These are phyloP conservation scores for Rhinocladiella mackenziei DNA, from an alignment of 2,329 filamentous ascomycete species.

Conservation along the genomic window DNA sequence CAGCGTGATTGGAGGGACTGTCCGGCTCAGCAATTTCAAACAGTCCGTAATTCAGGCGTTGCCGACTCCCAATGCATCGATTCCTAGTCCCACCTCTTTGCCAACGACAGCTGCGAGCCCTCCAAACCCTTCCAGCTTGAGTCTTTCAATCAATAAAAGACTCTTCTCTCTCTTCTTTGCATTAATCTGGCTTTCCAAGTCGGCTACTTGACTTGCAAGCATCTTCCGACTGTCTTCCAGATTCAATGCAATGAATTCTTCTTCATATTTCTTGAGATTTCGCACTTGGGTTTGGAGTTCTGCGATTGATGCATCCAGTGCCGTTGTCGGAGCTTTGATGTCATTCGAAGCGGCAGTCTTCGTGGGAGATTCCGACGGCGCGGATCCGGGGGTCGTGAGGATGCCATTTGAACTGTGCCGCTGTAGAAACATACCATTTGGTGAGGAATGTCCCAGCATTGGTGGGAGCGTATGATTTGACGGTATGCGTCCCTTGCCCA, in stretches of 20 bases:
- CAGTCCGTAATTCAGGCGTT: background rate
- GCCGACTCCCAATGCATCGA: constrained; percentile 1
- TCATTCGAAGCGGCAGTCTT: constrained; percentile 7
- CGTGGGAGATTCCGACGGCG: constrained; percentile 9
- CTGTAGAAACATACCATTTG: constrained; percentile 18
- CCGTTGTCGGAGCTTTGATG: constrained; percentile 13
- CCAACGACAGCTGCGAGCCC: constrained; percentile 25
- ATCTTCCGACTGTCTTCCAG: constrained; percentile 28
- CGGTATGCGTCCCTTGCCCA: constrained; percentile 10
- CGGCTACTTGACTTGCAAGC: constrained; percentile 23
- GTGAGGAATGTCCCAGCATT: constrained; percentile 18
- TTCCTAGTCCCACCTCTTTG: constrained; percentile 26
- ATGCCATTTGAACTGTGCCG: constrained; percentile 12
- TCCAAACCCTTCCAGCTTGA: constrained; percentile 28
- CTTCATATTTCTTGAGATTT: constrained; percentile 27
- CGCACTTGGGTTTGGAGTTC: constrained; percentile 24
- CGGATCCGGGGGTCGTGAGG: constrained; percentile 9
- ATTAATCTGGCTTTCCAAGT: constrained; percentile 25
- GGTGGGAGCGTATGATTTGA: constrained; percentile 24
- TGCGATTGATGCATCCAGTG: constrained; percentile 24
- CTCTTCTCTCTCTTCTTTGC: constrained; percentile 26
- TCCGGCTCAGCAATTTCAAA: no score
- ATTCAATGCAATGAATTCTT: constrained; percentile 28
- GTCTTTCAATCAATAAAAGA: constrained; percentile 24
- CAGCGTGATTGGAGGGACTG: no score